Base-by-base conservation (phyloP, 1,284 basidiomycete species). In the Ceratobasidium sp. region DNA sequence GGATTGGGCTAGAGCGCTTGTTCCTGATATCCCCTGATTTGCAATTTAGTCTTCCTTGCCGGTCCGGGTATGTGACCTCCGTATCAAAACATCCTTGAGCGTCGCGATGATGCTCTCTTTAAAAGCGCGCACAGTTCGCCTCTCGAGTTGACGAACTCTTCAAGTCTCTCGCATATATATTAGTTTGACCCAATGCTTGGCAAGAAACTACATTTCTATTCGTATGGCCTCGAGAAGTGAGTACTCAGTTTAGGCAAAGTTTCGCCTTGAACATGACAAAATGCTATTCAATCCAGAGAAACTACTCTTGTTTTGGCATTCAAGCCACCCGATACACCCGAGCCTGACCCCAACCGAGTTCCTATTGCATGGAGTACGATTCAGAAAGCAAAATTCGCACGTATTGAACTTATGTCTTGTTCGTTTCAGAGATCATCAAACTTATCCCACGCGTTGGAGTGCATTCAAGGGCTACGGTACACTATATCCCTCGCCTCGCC, bases 341-440 rank as follows among this genome's bases (percentile, higher is more conserved):
- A 67, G 33, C 46, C 48, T 12, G 44, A 48, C 20, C 42, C 23
- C 3, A 48, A 67, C 23, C 65, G 48, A 26, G 26, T 67, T 28
- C 65, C 65, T 26, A 48, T 67, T 20, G 65, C 48, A 42, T 67
- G 65, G 65, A 67, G 65, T 67, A n/a, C 50, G 65, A 26, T 15
- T 5, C 23, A 50, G 15, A 10, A 20, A 3, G 33, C 7, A 13
- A 65, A 26, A 15, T 20, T 1, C 23, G 26, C 23, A 12, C 26
- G 12, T 23, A 40, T 40, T 17, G 44, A 65, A 6, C 44, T 52
- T 3, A 48, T 20, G 20, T n/a, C 23, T 4, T 9, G 23, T 26
- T 50, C 26, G 42, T 48, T 10, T 12, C 33, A 67, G 65, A 67
- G 65, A 48, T 67, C 15, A 67, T 67, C 40, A 65, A 33, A 10